These are phyloP conservation scores for Apiotrichum veenhuisii DNA, from an alignment of 1,284 basidiomycete genomes.

Conservation along the genomic window DNA sequence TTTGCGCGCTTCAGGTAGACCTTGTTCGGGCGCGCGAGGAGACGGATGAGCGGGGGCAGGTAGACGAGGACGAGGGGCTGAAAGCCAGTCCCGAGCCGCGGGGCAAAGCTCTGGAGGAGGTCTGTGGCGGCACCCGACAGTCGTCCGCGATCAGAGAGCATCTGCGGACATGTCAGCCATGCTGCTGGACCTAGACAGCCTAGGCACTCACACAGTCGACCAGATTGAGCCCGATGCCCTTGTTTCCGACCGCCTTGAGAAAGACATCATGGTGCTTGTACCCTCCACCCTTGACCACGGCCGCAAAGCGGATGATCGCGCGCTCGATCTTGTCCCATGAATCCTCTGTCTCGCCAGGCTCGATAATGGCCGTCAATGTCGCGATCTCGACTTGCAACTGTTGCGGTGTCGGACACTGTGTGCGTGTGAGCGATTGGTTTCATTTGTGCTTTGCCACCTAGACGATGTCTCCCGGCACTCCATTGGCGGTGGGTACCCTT, in stretches of 20 bases:
- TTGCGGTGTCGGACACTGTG: conserved; percentile 45
- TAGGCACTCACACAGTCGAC: conserved; percentile 46
- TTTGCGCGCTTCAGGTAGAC: conserved; percentile 52
- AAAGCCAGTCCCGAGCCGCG: conserved; percentile 48
- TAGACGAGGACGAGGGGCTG: conserved; percentile 49
- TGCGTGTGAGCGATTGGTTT: neutral
- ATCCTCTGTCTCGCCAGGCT: conserved; percentile 48
- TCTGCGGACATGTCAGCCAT: conserved; percentile 26
- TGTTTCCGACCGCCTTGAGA: conserved; percentile 43
- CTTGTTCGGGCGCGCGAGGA: conserved; percentile 54
- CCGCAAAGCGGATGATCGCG: conserved; percentile 46
- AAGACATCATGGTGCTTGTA: conserved; percentile 45
- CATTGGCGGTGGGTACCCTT: neutral
- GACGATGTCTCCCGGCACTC: too few relatives aligned
- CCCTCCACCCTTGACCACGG: conserved; percentile 47
- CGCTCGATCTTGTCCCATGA: conserved; percentile 50
- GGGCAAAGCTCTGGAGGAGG: conserved; percentile 52
- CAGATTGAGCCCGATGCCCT: conserved; percentile 42
- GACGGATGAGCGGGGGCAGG: conserved; percentile 50
- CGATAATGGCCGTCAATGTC: conserved; percentile 33
- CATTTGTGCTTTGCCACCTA: too few relatives aligned
- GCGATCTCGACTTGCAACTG: conserved; percentile 44
- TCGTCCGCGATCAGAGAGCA: conserved; percentile 53
- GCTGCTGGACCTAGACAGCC: neutral
- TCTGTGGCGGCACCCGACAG: conserved; percentile 53